phyloP scores from a whole-genome alignment of 148 eudicot genomes.

The Cornus controversa region DNA sequence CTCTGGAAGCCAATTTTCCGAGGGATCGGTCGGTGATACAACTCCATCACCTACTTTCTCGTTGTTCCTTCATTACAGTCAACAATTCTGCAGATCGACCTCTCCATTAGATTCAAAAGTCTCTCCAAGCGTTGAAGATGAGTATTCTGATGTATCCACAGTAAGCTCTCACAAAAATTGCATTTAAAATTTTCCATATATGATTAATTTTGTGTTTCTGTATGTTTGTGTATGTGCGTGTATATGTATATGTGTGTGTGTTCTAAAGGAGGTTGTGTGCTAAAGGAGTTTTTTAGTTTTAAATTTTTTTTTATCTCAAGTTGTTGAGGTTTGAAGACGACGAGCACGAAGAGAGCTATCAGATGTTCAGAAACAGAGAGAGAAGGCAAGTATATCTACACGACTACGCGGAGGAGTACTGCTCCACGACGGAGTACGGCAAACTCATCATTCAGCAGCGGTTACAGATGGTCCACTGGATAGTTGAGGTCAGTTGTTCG shows the following conservation, averaged over 20 bases:
- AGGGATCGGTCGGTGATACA: slow-evolving; percentile 47
- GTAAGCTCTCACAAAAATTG: slow-evolving; percentile 29
- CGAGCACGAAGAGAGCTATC: slow-evolving; percentile 77
- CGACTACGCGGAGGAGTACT: slow-evolving; percentile 71
- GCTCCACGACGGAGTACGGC: slow-evolving; percentile 58
- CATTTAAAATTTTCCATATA: neutral
- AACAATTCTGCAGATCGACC: slow-evolving; percentile 48
- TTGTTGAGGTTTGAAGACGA: slow-evolving; percentile 55
- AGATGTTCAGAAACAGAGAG: slow-evolving; percentile 67
- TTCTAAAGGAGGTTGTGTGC: too few relatives aligned
- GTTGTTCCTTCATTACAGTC: slow-evolving; percentile 48
- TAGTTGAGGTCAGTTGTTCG: slow-evolving; percentile 61
- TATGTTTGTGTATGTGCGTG: neutral
- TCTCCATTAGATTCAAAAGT: slow-evolving; percentile 13
- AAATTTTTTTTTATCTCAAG: slow-evolving; percentile 17
- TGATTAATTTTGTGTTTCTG: neutral
- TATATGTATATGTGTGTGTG: neutral
- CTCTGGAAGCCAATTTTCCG: slow-evolving; percentile 93
- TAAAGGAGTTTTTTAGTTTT: too few relatives aligned
- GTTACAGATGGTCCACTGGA: slow-evolving; percentile 87
- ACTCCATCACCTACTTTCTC: slow-evolving; percentile 63
- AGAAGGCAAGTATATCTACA: slow-evolving; percentile 60
- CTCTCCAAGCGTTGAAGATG: slow-evolving; percentile 20
- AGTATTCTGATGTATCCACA: slow-evolving; percentile 29
- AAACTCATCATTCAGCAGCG: slow-evolving; percentile 77